A percentile compares a stretch with the other conserved stretches of the same genome.
These are phyloP conservation scores for Phytomonas serpens DNA, from an alignment of 208 protist species.

Conservation along the genomic window DNA sequence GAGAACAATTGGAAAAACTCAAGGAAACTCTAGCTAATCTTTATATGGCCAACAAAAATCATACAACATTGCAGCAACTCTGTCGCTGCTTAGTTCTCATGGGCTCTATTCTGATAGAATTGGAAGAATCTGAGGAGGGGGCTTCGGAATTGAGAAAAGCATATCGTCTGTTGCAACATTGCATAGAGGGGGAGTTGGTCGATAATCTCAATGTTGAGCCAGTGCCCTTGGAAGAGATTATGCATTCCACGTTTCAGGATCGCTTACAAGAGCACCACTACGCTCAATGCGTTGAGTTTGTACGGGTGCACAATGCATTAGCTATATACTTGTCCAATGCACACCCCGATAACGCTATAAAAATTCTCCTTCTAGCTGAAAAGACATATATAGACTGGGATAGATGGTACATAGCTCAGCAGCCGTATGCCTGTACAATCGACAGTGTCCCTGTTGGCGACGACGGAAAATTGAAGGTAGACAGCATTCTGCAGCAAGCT, in stretches of 20 bases:
- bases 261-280: constrained; percentile 19
- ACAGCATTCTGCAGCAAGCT: constrained; percentile 14
- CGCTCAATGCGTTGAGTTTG: constrained; percentile 39
- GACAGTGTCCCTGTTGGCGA: constrained; percentile 32
- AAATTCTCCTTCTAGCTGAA: constrained; percentile 53
- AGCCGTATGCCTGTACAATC: constrained; percentile 22
- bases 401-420: constrained; percentile 29
- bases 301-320: constrained; percentile 66
- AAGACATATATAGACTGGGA: constrained; percentile 52
- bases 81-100: constrained; percentile 61
- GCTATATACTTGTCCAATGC: constrained; percentile 57
- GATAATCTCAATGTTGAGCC: constrained; percentile 19
- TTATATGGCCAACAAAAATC: constrained; percentile 26
- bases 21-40: constrained; percentile 48
- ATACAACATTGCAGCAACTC: constrained; percentile 45
- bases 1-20: constrained; percentile 47
- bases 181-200: constrained; percentile 20
- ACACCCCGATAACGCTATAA: constrained; percentile 29
- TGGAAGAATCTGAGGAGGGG: constrained; percentile 65
- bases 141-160: constrained; percentile 37
- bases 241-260: constrained; percentile 15
- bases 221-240: constrained; percentile 31
- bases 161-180: constrained; percentile 31
- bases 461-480: constrained; percentile 31
- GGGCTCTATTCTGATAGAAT: constrained; percentile 63